A percentile compares a stretch with the other conserved stretches of the same genome.
Conservation (phyloP, 352 stramenopile species). For the Pythium folliculosum region DNA sequence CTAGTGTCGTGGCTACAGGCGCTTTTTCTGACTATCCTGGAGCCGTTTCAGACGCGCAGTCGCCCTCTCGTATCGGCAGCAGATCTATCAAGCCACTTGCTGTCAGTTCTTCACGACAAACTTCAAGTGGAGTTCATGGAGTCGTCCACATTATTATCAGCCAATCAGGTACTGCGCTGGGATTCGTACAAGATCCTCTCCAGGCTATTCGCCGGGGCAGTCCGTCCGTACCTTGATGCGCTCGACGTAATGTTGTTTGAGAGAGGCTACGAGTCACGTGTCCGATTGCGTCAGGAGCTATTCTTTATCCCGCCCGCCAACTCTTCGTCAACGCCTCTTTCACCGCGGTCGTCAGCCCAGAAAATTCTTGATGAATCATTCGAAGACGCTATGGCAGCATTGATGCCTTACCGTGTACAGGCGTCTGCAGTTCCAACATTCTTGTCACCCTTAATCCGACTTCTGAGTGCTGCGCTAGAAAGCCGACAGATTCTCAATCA, state of each 20-base stretch:
- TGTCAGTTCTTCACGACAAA: constrained; percentile 46
- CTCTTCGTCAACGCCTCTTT: constrained; percentile 22
- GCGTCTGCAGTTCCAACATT: constrained; percentile 44
- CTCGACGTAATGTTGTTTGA: constrained; percentile 59
- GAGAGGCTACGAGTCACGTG: constrained; percentile 38
- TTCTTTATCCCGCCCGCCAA: constrained; percentile 39
- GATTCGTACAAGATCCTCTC: constrained; percentile 49
- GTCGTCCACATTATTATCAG: background rate
- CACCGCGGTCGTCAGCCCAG: constrained; percentile 23
- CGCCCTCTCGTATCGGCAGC: constrained; percentile 36
- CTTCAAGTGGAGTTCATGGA: constrained; percentile 50
- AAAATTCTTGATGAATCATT: constrained; percentile 35
- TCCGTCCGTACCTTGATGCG: constrained; percentile 54
- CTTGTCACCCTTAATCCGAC: constrained; percentile 32
- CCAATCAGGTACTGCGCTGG: constrained; percentile 15
- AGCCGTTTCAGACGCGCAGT: constrained; percentile 21
- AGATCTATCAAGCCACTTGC: constrained; percentile 40
- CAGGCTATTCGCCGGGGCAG: constrained; percentile 42
- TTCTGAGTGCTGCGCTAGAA: constrained; percentile 51
- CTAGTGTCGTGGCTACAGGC: constrained; percentile 48
- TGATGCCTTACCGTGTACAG: constrained; percentile 54
- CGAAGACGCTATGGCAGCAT: constrained; percentile 33
- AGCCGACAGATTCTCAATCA: constrained; percentile 70
- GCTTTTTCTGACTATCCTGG: constrained; percentile 39
- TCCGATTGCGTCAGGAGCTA: constrained; percentile 47